phyloP scores from a whole-genome alignment of 306 rosid species.

The Dryas alaskensis region DNA sequence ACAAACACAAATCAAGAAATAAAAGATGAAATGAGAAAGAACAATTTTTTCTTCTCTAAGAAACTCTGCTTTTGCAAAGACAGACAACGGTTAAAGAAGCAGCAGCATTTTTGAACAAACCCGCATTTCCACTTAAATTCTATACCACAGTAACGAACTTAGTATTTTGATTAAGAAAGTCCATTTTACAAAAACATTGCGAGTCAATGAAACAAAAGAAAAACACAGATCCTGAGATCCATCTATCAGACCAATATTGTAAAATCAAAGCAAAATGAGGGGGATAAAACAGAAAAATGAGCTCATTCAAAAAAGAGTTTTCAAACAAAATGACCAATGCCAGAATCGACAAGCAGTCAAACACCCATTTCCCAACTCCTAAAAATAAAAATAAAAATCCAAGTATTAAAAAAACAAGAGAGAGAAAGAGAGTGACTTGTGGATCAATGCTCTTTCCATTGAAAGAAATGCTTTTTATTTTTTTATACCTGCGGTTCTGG shows the following conservation, averaged over 20 bases:
- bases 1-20: neutral
- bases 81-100: neutral
- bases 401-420: too few relatives aligned
- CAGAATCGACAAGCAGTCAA: too few relatives aligned
- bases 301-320: neutral
- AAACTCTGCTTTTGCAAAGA: neutral
- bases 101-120: neutral
- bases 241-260: neutral
- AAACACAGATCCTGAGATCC: neutral
- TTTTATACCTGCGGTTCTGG: constrained; percentile 78
- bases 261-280: too few relatives aligned
- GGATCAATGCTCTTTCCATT: neutral
- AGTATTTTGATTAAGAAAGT: neutral
- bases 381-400: neutral
- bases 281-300: neutral
- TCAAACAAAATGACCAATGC: neutral
- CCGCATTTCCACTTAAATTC: constrained; percentile 2
- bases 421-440: too few relatives aligned
- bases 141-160: neutral
- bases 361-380: neutral
- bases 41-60: constrained; percentile 9
- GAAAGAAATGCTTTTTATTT: neutral
- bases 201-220: neutral
- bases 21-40: neutral
- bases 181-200: neutral